Evolutionary conservation across 306 rosid genomes (phyloP).

Genomic region (Quercus agrifolia): DNA sequence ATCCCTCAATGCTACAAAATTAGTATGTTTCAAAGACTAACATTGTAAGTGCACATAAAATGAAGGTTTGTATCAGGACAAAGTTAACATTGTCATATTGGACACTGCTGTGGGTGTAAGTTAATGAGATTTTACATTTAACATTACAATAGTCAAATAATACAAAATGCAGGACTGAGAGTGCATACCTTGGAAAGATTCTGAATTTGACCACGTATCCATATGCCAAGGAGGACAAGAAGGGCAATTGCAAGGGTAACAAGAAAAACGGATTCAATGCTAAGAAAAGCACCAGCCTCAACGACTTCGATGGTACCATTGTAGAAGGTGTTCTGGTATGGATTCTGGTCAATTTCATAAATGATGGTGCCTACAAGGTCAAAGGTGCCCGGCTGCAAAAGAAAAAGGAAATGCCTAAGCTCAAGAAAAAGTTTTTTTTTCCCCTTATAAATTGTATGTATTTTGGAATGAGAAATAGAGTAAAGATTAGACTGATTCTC

Average conservation of each 20-base stretch:
- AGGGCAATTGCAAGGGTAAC: conserved; percentile 77
- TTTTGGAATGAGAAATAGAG: background rate
- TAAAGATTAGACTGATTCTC: conserved; percentile 2
- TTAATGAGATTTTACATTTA: background rate
- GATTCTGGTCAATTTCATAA: conserved; percentile 76
- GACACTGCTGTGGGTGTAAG: background rate
- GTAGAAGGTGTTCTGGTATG: conserved; percentile 74
- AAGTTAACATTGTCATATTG: background rate
- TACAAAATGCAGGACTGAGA: background rate
- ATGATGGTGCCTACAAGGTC: conserved; percentile 82
- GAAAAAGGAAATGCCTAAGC: conserved; percentile 14
- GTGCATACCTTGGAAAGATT: conserved; percentile 70
- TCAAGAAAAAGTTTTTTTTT: background rate
- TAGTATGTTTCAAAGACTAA: background rate
- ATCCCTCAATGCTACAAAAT: background rate
- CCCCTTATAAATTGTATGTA: background rate
- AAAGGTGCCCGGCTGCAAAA: conserved; percentile 79
- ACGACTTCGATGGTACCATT: conserved; percentile 88
- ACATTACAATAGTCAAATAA: background rate
- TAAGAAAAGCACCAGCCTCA: conserved; percentile 63
- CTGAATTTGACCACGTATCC: conserved; percentile 86
- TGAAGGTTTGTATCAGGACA: background rate
- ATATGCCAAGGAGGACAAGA: conserved; percentile 61
- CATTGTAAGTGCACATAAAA: background rate
- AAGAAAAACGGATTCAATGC: conserved; percentile 83